Percentiles rank a stretch among this genome's conserved stretches.
phyloP scores from a whole-genome alignment of 495 filamentous ascomycete species.

The Talaromyces adpressus region DNA sequence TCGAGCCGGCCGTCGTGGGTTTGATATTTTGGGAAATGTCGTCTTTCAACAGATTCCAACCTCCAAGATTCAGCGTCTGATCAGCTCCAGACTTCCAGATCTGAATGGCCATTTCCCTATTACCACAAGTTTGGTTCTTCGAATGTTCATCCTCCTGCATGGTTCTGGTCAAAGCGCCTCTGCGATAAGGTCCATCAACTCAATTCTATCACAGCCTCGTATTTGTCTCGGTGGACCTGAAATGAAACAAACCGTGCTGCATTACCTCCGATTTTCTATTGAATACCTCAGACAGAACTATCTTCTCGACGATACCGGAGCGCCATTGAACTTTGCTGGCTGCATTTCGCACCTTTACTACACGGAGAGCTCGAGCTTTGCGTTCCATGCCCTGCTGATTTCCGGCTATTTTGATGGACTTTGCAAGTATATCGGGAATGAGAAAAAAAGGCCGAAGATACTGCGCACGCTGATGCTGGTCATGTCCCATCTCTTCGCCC shows the following conservation, averaged over 20 bases:
- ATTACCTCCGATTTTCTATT: constrained; percentile 73
- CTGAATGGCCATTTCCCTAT: constrained; percentile 74
- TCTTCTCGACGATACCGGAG: constrained; percentile 51
- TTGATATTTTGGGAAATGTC: constrained; percentile 74
- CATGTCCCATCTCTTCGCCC: constrained; percentile 62
- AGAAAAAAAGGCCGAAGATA: constrained; percentile 23
- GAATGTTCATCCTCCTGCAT: constrained; percentile 59
- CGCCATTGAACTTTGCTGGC: constrained; percentile 62
- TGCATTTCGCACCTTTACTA: constrained; percentile 64
- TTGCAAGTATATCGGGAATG: constrained; percentile 41
- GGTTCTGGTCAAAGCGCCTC: constrained; percentile 54
- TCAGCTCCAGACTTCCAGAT: constrained; percentile 65
- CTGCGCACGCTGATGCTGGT: constrained; percentile 53
- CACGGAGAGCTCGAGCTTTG: constrained; percentile 64
- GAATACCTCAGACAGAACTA: constrained; percentile 67
- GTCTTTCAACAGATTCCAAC: constrained; percentile 58
- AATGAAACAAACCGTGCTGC: constrained; percentile 57
- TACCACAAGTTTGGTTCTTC: constrained; percentile 63
- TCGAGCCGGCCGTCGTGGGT: constrained; percentile 71
- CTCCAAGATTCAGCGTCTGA: constrained; percentile 51
- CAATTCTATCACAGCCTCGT: constrained; percentile 59
- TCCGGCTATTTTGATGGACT: constrained; percentile 60
- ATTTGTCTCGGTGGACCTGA: constrained; percentile 59
- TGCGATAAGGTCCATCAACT: constrained; percentile 54
- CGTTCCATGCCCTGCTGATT: constrained; percentile 64